Conservation (phyloP, 148 eudicot genomes). For the Rhododendron simsii region DNA sequence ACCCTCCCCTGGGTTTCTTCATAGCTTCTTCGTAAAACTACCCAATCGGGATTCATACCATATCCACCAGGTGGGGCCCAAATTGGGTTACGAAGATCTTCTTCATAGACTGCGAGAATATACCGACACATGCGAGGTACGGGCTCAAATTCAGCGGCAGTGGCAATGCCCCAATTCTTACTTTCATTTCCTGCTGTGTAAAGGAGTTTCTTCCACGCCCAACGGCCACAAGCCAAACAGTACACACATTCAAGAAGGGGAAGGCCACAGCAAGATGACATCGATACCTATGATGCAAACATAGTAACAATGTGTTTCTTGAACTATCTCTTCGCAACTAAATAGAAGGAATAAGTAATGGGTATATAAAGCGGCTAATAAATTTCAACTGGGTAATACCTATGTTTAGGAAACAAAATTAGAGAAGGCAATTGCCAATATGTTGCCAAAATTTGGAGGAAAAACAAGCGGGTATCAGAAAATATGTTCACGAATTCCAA, state of each 20-base stretch:
- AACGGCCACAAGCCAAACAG: conserved; percentile 83
- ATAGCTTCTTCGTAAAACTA: conserved; percentile 51
- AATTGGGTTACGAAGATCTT: conserved; percentile 75
- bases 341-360: neutral
- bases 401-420: neutral
- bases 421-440: neutral
- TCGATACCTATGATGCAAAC: conserved; percentile 28
- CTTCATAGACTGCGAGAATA: conserved; percentile 72
- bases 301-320: neutral
- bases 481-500: neutral
- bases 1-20: conserved; percentile 59
- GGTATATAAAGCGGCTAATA: neutral
- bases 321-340: neutral
- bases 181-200: conserved; percentile 85
- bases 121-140: conserved; percentile 73
- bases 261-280: conserved; percentile 80
- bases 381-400: neutral
- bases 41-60: conserved; percentile 77
- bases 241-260: conserved; percentile 91
- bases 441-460: neutral
- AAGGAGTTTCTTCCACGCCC: conserved; percentile 79
- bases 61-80: conserved; percentile 96
- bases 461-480: neutral
- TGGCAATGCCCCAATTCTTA: conserved; percentile 78
- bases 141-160: conserved; percentile 69